Base-by-base conservation (phyloP, 208 protist species). In the Acanthamoeba quina region DNA sequence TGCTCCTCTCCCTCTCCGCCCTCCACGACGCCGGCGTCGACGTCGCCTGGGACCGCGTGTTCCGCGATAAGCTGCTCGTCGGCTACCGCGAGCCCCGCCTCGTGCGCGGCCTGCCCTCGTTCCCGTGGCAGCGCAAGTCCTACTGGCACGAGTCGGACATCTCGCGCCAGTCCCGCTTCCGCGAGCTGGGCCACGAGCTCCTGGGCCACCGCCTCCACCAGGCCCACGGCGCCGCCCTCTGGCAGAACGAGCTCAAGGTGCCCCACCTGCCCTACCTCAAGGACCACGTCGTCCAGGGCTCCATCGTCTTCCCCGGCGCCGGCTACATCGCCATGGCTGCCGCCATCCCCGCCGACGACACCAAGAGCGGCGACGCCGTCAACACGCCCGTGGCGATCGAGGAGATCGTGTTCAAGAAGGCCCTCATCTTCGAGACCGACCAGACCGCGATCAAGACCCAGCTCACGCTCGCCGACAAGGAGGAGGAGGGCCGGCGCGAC, bases 71-170 rank as follows among this genome's bases (percentile, higher is more conserved):
- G 78, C 44, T 62, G 37, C 44, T 64, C 24, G 10, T 86, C 26
- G 78, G 78, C 41, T 29, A 58, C 78, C 44, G 54, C 44, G 54
- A 86, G 54, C 78, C 78, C 10, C 54, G 49, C 78, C 78, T 86
- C 54, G 26, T 86, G 41, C 78, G 78, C 24, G 78, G 21, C 54
- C 54, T 86, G 5, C 78, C 78, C 54, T 31, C 78, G 15, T 86
- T 86, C 78, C 78, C 78, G 11, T 86, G 78, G 78, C 78, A 86
- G 15, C 78, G 54, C 78, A 49, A 58, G 37, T 86, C 78, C 54
- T 86, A n/a, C 54, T 86, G 78, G 78, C 78, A 86, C 78, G 78
- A 86, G 54, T 86, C 78, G 5, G 78, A 86, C n/a, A 29, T 86
- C 49, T 64, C 78, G 9, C 44, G 78, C 44, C 78, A 58, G n/a